These are phyloP conservation scores for Filobasidium floriforme DNA, from an alignment of 768 basidiomycete species.

Conservation along the genomic window DNA sequence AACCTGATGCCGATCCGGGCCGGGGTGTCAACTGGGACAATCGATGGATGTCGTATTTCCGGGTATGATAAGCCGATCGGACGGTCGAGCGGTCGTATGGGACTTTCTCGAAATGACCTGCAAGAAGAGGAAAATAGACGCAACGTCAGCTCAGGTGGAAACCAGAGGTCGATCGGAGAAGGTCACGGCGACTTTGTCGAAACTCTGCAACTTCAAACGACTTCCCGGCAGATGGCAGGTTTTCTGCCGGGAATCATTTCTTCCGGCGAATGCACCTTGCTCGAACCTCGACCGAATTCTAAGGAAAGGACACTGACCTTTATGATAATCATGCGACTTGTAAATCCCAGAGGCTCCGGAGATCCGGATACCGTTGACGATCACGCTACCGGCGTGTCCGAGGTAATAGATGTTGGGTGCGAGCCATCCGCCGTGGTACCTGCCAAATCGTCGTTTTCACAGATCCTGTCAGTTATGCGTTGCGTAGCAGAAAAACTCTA, in stretches of 20 bases:
- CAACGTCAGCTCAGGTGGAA: too few species aligned
- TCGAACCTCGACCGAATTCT: too few species aligned
- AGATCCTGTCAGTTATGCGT: background rate
- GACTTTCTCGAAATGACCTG: conserved; percentile 66
- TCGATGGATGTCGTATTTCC: conserved; percentile 63
- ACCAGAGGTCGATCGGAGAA: too few species aligned
- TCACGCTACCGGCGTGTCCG: conserved; percentile 79
- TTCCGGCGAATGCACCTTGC: too few species aligned
- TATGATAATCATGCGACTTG: conserved; percentile 64
- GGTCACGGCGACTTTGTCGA: too few species aligned
- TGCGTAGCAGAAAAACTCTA: background rate
- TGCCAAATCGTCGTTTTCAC: conserved; percentile 36
- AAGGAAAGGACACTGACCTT: conserved; percentile 47
- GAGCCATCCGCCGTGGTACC: conserved; percentile 94
- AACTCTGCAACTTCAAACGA: too few species aligned
- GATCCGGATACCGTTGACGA: conserved; percentile 78
- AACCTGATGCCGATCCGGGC: background rate
- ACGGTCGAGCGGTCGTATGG: conserved; percentile 69
- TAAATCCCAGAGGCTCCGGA: conserved; percentile 90
- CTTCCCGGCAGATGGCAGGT: too few species aligned
- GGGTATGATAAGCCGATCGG: conserved; percentile 81
- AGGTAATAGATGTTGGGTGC: conserved; percentile 95
- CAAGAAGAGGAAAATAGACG: too few species aligned
- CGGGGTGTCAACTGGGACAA: conserved; percentile 51
- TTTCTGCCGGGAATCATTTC: too few species aligned